phyloP scores from a whole-genome alignment of 768 basidiomycete genomes.

The Cantharellus anzutake region DNA sequence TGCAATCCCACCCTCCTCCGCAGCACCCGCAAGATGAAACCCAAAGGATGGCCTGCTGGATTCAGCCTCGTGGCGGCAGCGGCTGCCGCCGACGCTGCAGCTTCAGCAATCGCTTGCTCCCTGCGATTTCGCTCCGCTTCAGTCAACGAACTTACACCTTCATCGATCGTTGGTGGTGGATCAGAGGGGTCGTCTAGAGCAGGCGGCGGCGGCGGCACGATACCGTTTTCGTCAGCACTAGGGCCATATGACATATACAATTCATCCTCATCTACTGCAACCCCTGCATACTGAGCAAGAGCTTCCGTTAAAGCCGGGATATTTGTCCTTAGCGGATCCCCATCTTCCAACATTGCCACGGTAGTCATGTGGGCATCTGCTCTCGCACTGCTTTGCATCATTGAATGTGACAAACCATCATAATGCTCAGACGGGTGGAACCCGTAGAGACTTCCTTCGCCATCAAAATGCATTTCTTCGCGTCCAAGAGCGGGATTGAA shows the following conservation, averaged over 20 bases:
- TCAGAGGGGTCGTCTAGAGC: constrained; percentile 76
- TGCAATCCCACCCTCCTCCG: too few species aligned
- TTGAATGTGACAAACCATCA: constrained; percentile 57
- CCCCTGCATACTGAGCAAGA: constrained; percentile 38
- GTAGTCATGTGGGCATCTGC: constrained; percentile 58
- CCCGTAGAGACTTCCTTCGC: constrained; percentile 66
- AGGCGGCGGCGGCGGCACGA: constrained; percentile 58
- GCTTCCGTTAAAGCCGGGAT: constrained; percentile 26
- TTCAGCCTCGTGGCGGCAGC: too few species aligned
- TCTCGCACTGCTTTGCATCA: constrained; percentile 26
- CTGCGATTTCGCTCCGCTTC: neutral
- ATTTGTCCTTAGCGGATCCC: constrained; percentile 23
- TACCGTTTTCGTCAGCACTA: constrained; percentile 13
- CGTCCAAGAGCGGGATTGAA: neutral
- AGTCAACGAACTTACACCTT: neutral
- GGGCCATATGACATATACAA: neutral
- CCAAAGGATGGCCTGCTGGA: too few species aligned
- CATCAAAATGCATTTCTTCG: constrained; percentile 15
- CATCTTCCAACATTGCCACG: constrained; percentile 24
- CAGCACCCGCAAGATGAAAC: too few species aligned
- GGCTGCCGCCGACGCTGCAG: neutral
- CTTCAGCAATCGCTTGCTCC: neutral
- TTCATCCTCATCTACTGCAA: constrained; percentile 14
- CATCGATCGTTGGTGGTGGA: constrained; percentile 77
- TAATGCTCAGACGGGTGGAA: constrained; percentile 56